Base-by-base conservation (phyloP, 2,329 filamentous ascomycete genomes). In the Immersiporthe knoxdaviesiana region DNA sequence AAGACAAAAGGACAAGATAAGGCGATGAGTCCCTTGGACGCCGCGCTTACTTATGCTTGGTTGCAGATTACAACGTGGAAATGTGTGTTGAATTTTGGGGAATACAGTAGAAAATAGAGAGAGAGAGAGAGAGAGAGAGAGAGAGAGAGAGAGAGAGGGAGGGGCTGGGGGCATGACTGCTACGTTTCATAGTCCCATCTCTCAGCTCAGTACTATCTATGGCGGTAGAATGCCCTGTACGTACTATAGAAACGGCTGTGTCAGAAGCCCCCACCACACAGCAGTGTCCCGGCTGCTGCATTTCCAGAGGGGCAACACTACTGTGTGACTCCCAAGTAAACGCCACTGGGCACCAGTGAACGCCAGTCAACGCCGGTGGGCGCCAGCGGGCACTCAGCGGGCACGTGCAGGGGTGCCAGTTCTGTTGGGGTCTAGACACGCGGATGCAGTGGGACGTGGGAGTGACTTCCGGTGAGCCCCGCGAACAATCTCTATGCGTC, bases 401-500 rank as follows among this genome's bases (percentile, higher is more conserved):
- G 68, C 68, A 68, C 68, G 68, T 70, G 68, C 68, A 63, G 54
- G 27, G 58, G 52, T 44, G 41, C 44, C 30, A 27, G 65, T 70
- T 64, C 62, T 63, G 62, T 61, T 70, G 66, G 60, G 68, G 63
- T 47, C 65, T 67, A 68, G 65, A 58, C 61, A 44, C 56, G 61
- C 63, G 61, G 60, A 59, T 56, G 65, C 65, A 65, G 65, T 67
- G 66, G 68, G 67, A 70, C 63, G 65, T 63, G 52, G 66, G 47
- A 63, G 65, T 70, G n/a, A 27, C 54, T 68, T 68, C 68, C 68
- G 68, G 56, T 41, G 61, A 44, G 61, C 61, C 63, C 68, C 68
- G 68, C 65, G 66, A 61, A 61, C 39, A 68, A 60, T 68, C 68
- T 65, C 65, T 18, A 64, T 67, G 67, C 68, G 67, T 70, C 68